Conservation (phyloP, 176 grass and related monocot species). For the Thalia dealbata region DNA sequence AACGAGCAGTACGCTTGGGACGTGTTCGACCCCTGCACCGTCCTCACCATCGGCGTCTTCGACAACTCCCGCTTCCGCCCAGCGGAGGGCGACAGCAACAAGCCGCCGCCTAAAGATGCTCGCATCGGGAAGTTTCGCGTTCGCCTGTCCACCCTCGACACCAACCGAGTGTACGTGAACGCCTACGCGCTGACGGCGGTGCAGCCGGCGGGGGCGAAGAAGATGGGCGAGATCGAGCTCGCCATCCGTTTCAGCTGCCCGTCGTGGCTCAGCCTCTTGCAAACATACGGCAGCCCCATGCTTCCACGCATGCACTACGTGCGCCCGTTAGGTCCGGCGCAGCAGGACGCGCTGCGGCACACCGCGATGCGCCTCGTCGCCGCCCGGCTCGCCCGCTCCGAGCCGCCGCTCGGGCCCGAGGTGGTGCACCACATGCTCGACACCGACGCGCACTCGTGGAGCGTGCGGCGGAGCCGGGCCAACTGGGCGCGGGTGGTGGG, state of each 20-base stretch:
- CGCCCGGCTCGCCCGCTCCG: constrained; percentile 60
- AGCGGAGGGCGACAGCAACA: constrained; percentile 1
- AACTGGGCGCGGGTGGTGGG: constrained; percentile 92
- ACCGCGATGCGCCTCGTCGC: constrained; percentile 94
- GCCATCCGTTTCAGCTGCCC: constrained; percentile 86
- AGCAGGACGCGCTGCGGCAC: constrained; percentile 91
- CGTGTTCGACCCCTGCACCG: constrained; percentile 95
- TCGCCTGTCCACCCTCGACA: constrained; percentile 81
- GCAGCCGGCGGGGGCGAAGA: constrained; percentile 65
- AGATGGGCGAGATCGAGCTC: constrained; percentile 98
- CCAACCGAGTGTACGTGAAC: constrained; percentile 59
- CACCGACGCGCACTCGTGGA: constrained; percentile 83
- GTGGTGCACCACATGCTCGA: constrained; percentile 91
- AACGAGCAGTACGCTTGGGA: constrained; percentile 99
- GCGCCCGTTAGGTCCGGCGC: constrained; percentile 49
- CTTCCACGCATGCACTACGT: constrained; percentile 97
- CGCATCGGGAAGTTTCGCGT: constrained; percentile 88
- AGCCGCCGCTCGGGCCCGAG: constrained; percentile 91
- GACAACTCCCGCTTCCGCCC: constrained; percentile 77
- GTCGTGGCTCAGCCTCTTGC: constrained; percentile 78
- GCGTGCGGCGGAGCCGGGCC: constrained; percentile 90
- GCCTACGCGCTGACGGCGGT: constrained; percentile 62
- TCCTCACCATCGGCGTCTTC: constrained; percentile 90
- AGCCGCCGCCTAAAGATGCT: constrained; percentile 30
- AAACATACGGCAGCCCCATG: constrained; percentile 68